Conservation (phyloP, 164 flowering plant species). For the Magnolia kwangsiensis region DNA sequence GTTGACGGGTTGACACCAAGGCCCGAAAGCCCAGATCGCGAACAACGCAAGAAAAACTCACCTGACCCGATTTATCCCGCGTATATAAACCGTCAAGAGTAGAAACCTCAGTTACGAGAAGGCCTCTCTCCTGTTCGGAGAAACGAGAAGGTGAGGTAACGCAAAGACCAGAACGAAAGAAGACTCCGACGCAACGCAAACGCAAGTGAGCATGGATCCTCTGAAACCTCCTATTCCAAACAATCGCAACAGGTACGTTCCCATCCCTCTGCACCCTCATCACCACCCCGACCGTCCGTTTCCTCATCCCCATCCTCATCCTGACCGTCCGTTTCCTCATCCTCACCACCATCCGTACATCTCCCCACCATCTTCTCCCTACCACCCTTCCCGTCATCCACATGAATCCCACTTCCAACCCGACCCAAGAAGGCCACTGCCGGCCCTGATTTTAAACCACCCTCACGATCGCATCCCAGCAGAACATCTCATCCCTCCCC, state of each 20-base stretch:
- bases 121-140: no score
- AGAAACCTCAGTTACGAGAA: no score
- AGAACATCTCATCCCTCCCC: not conserved
- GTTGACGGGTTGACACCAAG: no score
- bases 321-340: no score
- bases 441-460: not conserved
- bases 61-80: no score
- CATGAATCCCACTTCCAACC: not conserved
- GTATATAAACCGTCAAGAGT: no score
- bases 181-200: not conserved
- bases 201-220: not conserved
- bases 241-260: slow-evolving; percentile 1
- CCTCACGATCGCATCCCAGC: not conserved
- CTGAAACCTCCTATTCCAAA: not conserved
- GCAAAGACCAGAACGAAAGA: not conserved
- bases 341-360: not conserved
- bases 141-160: no score
- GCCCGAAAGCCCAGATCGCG: no score
- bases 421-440: not conserved
- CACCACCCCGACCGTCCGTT: not conserved
- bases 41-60: no score
- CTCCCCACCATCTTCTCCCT: not conserved
- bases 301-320: not conserved
- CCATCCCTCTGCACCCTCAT: not conserved
- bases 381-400: not conserved